Evolutionary conservation across 441 rosid species (phyloP).

Genomic region (Aleurites moluccanus): DNA sequence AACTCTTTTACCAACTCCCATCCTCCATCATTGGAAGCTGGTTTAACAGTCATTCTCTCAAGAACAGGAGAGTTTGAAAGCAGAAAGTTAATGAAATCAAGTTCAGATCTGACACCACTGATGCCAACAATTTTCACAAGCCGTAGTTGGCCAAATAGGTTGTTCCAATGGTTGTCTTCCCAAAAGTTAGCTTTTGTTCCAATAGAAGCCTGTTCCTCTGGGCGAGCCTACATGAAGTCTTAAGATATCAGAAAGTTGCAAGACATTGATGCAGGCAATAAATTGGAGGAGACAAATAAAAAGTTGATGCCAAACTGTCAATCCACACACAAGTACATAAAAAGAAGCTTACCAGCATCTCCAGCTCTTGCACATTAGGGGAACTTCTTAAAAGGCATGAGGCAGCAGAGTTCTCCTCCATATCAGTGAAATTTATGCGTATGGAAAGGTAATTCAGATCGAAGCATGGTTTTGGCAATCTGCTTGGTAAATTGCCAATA

Average conservation of each 20-base stretch:
- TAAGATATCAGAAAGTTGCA: conserved; percentile 15
- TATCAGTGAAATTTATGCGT: conserved; percentile 63
- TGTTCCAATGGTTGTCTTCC: conserved; percentile 50
- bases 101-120: conserved; percentile 48
- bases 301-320: background rate
- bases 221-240: conserved; percentile 47
- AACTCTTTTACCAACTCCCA: conserved; percentile 53
- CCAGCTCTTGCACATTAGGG: conserved; percentile 67
- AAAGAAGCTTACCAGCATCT: conserved; percentile 49
- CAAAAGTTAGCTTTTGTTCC: conserved; percentile 35
- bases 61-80: conserved; percentile 61
- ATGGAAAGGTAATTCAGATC: conserved; percentile 68
- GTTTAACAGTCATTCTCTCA: conserved; percentile 58
- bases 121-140: conserved; percentile 51
- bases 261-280: background rate
- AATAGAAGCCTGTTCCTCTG: conserved; percentile 40
- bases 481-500: conserved; percentile 52
- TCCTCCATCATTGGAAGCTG: conserved; percentile 42
- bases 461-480: conserved; percentile 47
- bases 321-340: background rate
- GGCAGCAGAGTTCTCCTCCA: conserved; percentile 58
- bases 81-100: conserved; percentile 56
- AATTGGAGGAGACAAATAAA: background rate
- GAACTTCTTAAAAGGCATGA: conserved; percentile 60
- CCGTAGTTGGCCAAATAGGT: conserved; percentile 48